Evolutionary conservation across 2,329 filamentous ascomycete species (phyloP), one percentile per base, ranked within the genome.

Genomic region (Sporothrix pseudoabietina): DNA sequence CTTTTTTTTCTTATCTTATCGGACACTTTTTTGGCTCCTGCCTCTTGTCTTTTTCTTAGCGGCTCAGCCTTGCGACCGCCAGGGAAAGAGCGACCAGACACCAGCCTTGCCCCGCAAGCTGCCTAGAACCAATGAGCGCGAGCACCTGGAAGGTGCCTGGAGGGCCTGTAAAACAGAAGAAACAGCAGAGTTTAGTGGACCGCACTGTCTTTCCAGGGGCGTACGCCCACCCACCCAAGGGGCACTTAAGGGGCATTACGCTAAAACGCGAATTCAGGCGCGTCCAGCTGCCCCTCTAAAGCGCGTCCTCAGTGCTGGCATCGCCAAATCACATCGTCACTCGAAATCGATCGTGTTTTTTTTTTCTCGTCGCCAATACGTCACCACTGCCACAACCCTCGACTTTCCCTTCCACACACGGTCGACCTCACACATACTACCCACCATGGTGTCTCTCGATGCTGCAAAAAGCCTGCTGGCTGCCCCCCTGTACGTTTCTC

Each of bases 401-500:
- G 26, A 16, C 44, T n/a, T 52, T 41, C 16, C 22, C 12, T 32
- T 35, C 10, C 44, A 5, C 16, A 49, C n/a, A 52, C 44, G 6
- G 44, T 14, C 47, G 16, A n/a, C 41, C 16, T 35, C 19, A 32
- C 12, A 6, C 7, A 49, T 4, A 35, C 26, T 4, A 5, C 26
- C 49, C 44, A 68, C 22, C n/a, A 87, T 86, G 85, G 82, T 84
- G 52, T 79, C 79, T 9, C 78, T 86, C 52, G 83, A 86, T 70
- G 81, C 83, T n/a, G 78, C 85, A 49, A 78, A 79, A 19, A 83
- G 78, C 74, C 78, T 88, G 71, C 82, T 88, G 72, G 83, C 83
- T 75, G 83, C 83, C 74, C 85, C 86, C 68, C 83, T 84, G 86
- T 88, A 80, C 78, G 85, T 77, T 41, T 19, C 6, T 35, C 66